Evolutionary conservation across 176 grass and related monocot species (phyloP).

Genomic region (maize (Zea mays)): DNA sequence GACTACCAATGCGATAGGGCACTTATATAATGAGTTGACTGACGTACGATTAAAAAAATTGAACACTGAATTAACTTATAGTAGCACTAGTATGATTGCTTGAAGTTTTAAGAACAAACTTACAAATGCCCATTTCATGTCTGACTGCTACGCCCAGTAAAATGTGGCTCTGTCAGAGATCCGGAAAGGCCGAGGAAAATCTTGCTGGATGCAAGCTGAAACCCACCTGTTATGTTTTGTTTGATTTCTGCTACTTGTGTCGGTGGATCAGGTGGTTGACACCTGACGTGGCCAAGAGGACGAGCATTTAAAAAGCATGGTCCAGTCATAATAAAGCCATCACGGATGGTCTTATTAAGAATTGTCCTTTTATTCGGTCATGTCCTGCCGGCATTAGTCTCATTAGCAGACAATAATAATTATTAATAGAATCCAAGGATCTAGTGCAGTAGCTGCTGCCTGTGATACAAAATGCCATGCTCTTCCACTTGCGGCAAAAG

Average conservation of each 20-base stretch:
- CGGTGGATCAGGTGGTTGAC: conserved; percentile 52
- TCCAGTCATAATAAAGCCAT: conserved; percentile 37
- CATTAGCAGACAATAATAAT: conserved; percentile 32
- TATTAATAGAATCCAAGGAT: conserved; percentile 43
- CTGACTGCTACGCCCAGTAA: neutral
- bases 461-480: conserved; percentile 22
- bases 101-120: neutral
- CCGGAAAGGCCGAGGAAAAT: conserved; percentile 2
- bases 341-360: conserved; percentile 21
- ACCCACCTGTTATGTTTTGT: conserved; percentile 7
- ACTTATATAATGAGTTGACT: conserved; percentile 19
- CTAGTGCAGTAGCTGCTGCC: conserved; percentile 24
- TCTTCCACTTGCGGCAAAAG: conserved; percentile 14
- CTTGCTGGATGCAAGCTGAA: conserved; percentile 23
- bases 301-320: conserved; percentile 50
- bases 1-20: conserved; percentile 5
- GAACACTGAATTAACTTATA: neutral
- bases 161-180: conserved; percentile 20
- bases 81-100: neutral
- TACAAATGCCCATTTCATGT: neutral
- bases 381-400: conserved; percentile 32
- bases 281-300: conserved; percentile 15
- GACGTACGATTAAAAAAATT: neutral
- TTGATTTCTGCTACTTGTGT: conserved; percentile 34
- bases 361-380: conserved; percentile 50